These are phyloP conservation scores for Albizia julibrissin DNA, from an alignment of 306 rosid genomes.

Conservation along the genomic window DNA sequence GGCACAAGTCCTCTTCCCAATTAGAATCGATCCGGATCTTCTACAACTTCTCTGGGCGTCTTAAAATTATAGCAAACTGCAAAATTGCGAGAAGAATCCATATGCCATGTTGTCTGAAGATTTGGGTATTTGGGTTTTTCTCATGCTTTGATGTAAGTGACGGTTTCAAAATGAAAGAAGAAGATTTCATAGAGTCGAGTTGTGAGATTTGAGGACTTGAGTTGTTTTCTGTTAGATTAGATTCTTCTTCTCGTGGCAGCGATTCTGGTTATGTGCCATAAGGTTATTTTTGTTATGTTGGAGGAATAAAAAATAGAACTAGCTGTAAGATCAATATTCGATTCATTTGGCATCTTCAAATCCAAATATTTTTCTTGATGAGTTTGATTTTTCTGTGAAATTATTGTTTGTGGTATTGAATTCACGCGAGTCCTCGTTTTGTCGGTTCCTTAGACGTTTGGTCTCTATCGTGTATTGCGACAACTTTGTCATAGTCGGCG, in stretches of 20 bases:
- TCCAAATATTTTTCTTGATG: slow-evolving; percentile 41
- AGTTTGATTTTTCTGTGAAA: slow-evolving; percentile 35
- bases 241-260: slow-evolving; percentile 21
- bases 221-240: slow-evolving; percentile 6
- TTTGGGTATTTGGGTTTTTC: slow-evolving; percentile 6
- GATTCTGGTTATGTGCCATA: slow-evolving; percentile 20
- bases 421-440: slow-evolving; percentile 32
- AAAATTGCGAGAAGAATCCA: slow-evolving; percentile 13
- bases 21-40: background rate
- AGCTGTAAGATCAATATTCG: slow-evolving; percentile 24
- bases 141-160: background rate
- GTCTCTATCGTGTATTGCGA: slow-evolving; percentile 44
- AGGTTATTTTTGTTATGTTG: slow-evolving; percentile 28
- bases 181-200: background rate
- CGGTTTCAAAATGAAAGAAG: background rate
- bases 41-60: slow-evolving; percentile 2
- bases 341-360: slow-evolving; percentile 4
- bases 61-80: background rate
- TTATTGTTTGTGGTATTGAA: slow-evolving; percentile 20
- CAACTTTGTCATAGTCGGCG: slow-evolving; percentile 33
- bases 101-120: background rate
- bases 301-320: background rate
- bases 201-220: background rate
- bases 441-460: slow-evolving; percentile 35
- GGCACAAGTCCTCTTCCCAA: slow-evolving; percentile 41